Conservation (phyloP, 139 green algal genomes). For the Tetradesmus obliquus region DNA sequence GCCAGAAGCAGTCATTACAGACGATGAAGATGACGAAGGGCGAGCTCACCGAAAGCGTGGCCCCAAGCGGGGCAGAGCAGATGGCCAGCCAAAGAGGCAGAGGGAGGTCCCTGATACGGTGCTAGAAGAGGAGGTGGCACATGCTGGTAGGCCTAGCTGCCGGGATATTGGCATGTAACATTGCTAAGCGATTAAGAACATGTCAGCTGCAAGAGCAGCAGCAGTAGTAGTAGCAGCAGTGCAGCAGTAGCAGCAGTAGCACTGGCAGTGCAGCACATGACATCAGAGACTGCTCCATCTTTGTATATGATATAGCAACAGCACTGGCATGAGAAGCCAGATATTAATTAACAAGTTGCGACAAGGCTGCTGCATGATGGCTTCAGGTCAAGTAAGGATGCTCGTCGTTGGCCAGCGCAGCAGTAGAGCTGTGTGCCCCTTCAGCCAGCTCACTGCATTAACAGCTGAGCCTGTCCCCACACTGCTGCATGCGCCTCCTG, state of each 20-base stretch:
- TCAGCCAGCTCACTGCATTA: no score
- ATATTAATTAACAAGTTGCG: no score
- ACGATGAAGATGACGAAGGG: not conserved
- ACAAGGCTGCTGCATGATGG: no score
- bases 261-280: not conserved
- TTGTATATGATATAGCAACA: no score
- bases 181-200: no score
- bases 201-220: not conserved
- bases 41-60: conserved; percentile 24
- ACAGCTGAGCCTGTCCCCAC: no score
- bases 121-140: conserved; percentile 34
- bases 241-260: not conserved
- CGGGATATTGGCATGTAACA: no score
- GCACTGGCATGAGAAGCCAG: not conserved
- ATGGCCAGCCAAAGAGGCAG: conserved; percentile 12
- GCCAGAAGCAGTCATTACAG: not conserved
- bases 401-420: no score
- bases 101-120: conserved; percentile 1
- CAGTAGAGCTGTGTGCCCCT: no score
- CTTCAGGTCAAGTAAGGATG: no score
- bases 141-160: not conserved
- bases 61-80: not conserved
- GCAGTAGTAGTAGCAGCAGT: not conserved
- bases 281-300: not conserved
- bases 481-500: not conserved